Base-by-base conservation (phyloP, 768 basidiomycete genomes). In the Clathrus columnatus region DNA sequence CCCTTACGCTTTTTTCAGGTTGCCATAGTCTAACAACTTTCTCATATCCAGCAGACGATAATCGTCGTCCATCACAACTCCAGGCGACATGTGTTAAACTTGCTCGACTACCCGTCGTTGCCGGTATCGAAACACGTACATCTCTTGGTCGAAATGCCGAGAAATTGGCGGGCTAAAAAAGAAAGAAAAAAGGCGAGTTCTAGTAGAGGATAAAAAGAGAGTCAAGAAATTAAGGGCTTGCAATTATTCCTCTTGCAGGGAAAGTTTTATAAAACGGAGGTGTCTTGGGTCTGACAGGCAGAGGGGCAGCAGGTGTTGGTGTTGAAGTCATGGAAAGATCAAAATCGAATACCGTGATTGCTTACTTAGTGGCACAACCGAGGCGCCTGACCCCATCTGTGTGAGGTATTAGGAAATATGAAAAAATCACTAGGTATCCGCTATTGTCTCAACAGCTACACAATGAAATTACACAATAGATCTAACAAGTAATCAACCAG, bases 1-100 rank as follows among this genome's bases (percentile, higher is more conserved):
- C 48, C 72, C 82, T 66, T 65, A 88, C 87, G 62, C 79, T 85
- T 65, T 86, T 84, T 58, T 90, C 87, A 4, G 87, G 86, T 50
- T 72, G 69, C 85, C 87, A 91, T n/a, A 91, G 68, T 60, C 88
- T 73, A 10, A 81, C 81, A n/a, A 72, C 69, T 63, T 85, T 88
- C 71, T 91, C 88, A 44, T 89, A 81, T 3, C 88, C 88, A 7
- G 86, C 87, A n/a, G 81, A 86, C 1, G 85, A 85, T 14, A 91
- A 72, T 56, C 84, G 84, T 71, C 83, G 83, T 17, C 88, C 88
- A 63, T 91, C 88, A 62, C 87, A 89, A 61, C 75, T 90, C 87
- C 87, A 91, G 0, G 86, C 84, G 51, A 90, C 81, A 64, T 87
- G 85, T 45, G 75, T 85, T 73, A 89, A 0, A 68, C 67, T 43